Percentiles rank a stretch among this genome's conserved stretches.
Evolutionary conservation across 1,139 yeast species (phyloP).

Genomic region (Nadsonia starkeyi-henricii): DNA sequence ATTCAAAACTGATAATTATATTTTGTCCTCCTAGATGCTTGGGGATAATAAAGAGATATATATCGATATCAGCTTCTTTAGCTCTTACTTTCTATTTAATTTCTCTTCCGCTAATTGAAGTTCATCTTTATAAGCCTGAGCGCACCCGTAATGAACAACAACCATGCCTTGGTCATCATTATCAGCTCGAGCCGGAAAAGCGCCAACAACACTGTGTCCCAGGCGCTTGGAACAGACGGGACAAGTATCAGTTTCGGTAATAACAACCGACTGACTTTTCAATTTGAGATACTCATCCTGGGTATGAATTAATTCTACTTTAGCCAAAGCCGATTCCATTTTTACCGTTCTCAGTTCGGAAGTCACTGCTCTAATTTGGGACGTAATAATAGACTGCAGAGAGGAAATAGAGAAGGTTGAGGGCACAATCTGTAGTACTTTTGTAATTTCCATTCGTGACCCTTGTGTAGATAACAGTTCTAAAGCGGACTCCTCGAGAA

Average conservation of each 20-base stretch:
- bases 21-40: too few relatives aligned
- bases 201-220: slow-evolving; percentile 49
- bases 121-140: slow-evolving; percentile 15
- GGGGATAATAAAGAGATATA: too few relatives aligned
- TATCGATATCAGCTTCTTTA: too few relatives aligned
- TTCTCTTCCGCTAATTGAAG: slow-evolving; percentile 9
- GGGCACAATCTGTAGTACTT: slow-evolving; percentile 41
- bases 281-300: slow-evolving; percentile 26
- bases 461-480: slow-evolving; percentile 37
- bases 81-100: too few relatives aligned
- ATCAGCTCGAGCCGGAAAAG: slow-evolving; percentile 31
- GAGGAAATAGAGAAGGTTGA: slow-evolving; percentile 32
- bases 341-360: slow-evolving; percentile 14
- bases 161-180: neutral
- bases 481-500: slow-evolving; percentile 30
- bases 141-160: slow-evolving; percentile 63
- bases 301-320: slow-evolving; percentile 26
- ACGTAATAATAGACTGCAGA: slow-evolving; percentile 33
- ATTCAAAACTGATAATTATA: too few relatives aligned
- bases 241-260: slow-evolving; percentile 36
- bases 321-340: slow-evolving; percentile 23
- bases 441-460: slow-evolving; percentile 36
- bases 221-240: slow-evolving; percentile 44
- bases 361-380: slow-evolving; percentile 31
- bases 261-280: slow-evolving; percentile 27